Conservation (phyloP, 78 protist species). For the Dictyostelium intermedium region DNA sequence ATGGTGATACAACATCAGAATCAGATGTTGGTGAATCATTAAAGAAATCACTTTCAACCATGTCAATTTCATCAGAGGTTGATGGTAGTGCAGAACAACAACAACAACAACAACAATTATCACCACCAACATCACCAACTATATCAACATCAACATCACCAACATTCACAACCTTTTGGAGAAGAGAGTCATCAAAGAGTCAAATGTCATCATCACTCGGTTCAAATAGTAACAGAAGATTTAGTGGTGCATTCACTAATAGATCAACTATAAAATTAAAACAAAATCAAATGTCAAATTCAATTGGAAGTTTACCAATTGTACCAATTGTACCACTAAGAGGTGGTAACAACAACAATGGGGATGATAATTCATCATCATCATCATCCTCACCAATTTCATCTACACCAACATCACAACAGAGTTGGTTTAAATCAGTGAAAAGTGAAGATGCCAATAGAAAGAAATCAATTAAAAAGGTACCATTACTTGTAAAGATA, state of each 20-base stretch:
- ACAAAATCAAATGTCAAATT: not conserved
- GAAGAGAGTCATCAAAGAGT: not conserved
- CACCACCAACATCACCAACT: not conserved
- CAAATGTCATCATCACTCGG: not conserved
- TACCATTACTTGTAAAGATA: not conserved
- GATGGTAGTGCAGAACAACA: not conserved
- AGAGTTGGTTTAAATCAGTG: slow-evolving; percentile 28
- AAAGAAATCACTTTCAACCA: not conserved
- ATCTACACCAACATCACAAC: not conserved
- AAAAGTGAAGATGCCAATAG: not conserved
- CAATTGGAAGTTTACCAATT: slow-evolving; percentile 7
- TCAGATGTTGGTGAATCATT: not conserved
- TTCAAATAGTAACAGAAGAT: not conserved
- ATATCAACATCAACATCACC: not conserved
- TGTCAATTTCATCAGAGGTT: not conserved
- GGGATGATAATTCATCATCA: not conserved
- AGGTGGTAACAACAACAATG: not conserved
- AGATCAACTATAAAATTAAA: not conserved
- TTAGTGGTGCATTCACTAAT: not conserved
- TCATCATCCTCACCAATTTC: not conserved
- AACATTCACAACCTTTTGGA: not conserved
- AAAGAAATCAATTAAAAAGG: slow-evolving; percentile 14
- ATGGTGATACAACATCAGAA: slow-evolving; percentile 4
- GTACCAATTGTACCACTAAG: not conserved
- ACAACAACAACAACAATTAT: not conserved